Evolutionary conservation across 2,329 filamentous ascomycete species (phyloP), one percentile per base, ranked within the genome.

Genomic region (Trichoderma sp.): DNA sequence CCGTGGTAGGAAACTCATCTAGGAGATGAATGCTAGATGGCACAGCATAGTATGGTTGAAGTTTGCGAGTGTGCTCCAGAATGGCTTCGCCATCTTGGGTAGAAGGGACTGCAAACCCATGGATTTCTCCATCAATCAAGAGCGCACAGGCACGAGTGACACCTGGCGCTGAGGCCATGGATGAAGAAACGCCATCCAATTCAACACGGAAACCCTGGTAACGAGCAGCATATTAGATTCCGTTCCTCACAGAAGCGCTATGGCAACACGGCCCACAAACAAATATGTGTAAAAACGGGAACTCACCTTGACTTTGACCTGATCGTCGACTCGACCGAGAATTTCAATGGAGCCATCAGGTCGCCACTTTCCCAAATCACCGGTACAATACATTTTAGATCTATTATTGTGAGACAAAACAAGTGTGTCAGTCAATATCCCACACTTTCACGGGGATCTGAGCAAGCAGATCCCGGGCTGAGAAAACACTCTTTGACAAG

Each of bases 261-360:
- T 9, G 8, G 28, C 24, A 26, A 71, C 21, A 67, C 43, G 60
- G 21, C 14, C 18, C 14, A 28, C 30, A 36, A 47, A 8, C 21
- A 39, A 39, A 21, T 24, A 39, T 71, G 28, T 53, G 15, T 26
- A 36, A 69, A 24, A n/a, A 74, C 56, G 12, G 53, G 6, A 28
- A 72, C 75, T 64, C 77, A 84, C 84, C 79, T 89, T 88, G 76
- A 90, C 84, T 78, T 90, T 90, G 72, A 90, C 86, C 76, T 90
- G 88, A 73, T 90, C 88, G 74, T 90, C 88, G n/a, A 82, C 82
- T 43, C 88, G 84, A 4, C 88, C 88, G 39, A 88, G 83, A 26
- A 86, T 87, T 57, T 88, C 83, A 47, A 90, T 81, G 30, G 82
- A 83, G 12, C 88, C 88, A 74, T 88, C 84, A 2, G 81, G 76